Conservation (phyloP, 495 filamentous ascomycete species). For the Parmelia sp. region DNA sequence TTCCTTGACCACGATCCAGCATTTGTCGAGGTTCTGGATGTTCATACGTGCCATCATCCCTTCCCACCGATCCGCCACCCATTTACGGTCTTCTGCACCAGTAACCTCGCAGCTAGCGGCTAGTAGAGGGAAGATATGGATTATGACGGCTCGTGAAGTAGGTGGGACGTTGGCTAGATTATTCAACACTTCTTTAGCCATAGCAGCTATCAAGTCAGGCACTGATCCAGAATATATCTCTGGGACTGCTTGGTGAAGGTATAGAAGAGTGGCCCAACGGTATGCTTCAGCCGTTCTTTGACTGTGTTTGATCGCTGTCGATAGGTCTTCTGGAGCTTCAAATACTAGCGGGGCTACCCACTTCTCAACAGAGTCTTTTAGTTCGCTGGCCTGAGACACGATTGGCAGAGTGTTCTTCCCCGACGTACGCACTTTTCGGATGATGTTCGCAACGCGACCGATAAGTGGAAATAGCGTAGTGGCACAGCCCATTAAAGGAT, state of each 20-base stretch:
- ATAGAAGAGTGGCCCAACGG: conserved; percentile 66
- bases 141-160: conserved; percentile 58
- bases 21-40: conserved; percentile 66
- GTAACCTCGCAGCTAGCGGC: conserved; percentile 65
- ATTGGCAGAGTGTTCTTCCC: conserved; percentile 55
- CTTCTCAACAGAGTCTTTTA: conserved; percentile 56
- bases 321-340: conserved; percentile 61
- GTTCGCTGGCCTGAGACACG: conserved; percentile 57
- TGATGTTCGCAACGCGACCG: conserved; percentile 60
- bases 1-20: conserved; percentile 69
- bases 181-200: conserved; percentile 57
- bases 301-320: conserved; percentile 57
- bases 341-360: conserved; percentile 55
- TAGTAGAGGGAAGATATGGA: conserved; percentile 71
- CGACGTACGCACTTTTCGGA: conserved; percentile 55
- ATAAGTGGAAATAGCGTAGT: conserved; percentile 68
- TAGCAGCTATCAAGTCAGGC: conserved; percentile 46
- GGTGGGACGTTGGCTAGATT: conserved; percentile 59
- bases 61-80: conserved; percentile 62
- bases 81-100: conserved; percentile 56
- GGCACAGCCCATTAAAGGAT: conserved; percentile 73
- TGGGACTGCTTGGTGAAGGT: conserved; percentile 72
- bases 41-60: conserved; percentile 58
- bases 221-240: conserved; percentile 50
- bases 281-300: conserved; percentile 71